Percentiles rank a stretch among this genome's conserved stretches.
These are phyloP conservation scores for Tricholoma matsutake DNA, from an alignment of 768 basidiomycete genomes.

Conservation along the genomic window DNA sequence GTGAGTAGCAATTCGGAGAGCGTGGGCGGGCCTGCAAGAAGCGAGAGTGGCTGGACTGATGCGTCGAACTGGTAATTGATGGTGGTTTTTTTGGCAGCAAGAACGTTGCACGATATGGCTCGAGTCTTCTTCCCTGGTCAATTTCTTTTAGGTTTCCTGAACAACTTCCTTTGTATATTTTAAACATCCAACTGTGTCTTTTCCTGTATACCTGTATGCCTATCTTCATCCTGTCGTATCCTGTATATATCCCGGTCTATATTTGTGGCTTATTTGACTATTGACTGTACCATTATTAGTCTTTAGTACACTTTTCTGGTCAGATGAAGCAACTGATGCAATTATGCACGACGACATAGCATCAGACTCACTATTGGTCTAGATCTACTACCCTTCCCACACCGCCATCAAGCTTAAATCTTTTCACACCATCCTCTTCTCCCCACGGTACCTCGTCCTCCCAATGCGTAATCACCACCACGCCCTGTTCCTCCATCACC, in stretches of 20 bases:
- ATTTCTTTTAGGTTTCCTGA: neutral
- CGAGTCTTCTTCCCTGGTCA: neutral
- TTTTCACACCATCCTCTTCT: conserved; percentile 46
- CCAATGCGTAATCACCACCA: conserved; percentile 88
- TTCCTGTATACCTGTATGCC: neutral
- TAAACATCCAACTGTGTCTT: too few species aligned
- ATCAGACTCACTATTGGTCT: neutral
- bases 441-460: conserved; percentile 90
- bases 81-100: neutral
- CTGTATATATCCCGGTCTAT: neutral
- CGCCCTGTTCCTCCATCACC: conserved; percentile 59
- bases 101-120: neutral
- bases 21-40: neutral
- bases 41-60: neutral
- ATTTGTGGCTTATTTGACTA: too few species aligned
- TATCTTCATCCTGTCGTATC: neutral
- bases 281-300: too few species aligned
- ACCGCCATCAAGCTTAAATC: conserved; percentile 32
- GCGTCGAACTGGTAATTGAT: neutral
- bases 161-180: neutral
- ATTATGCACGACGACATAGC: too few species aligned
- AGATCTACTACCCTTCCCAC: conserved; percentile 13
- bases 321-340: too few species aligned
- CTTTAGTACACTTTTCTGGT: too few species aligned
- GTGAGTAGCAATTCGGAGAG: neutral